Evolutionary conservation across 768 basidiomycete genomes (phyloP).

Genomic region (Tricholoma terreum): DNA sequence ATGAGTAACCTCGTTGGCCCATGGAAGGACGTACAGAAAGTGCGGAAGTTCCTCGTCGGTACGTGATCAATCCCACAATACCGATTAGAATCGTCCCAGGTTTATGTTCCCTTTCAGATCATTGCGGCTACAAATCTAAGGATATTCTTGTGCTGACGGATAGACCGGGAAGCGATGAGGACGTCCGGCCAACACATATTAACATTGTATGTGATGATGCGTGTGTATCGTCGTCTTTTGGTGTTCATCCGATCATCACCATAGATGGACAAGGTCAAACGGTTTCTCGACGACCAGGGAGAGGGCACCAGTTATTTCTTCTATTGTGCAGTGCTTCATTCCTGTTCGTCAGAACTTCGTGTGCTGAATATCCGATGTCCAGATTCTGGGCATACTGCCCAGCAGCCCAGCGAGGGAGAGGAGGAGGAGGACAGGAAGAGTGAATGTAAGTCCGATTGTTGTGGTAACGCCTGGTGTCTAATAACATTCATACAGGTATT

Average conservation of each 20-base stretch:
- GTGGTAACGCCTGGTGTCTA: background rate
- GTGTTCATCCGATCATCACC: background rate
- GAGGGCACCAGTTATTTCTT: background rate
- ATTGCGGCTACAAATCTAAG: background rate
- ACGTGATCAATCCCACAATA: background rate
- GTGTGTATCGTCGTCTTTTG: background rate
- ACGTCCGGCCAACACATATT: background rate
- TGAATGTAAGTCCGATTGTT: background rate
- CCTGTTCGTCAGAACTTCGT: no score
- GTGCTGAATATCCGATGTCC: background rate
- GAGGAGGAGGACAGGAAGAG: background rate
- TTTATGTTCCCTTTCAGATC: background rate
- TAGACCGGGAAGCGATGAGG: background rate
- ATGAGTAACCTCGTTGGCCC: background rate
- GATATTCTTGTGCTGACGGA: background rate
- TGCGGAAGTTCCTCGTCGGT: background rate
- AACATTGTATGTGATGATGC: background rate
- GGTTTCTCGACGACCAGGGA: background rate
- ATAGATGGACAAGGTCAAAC: background rate
- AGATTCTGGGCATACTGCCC: constrained; percentile 1
- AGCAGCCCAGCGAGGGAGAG: background rate
- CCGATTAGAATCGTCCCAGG: background rate
- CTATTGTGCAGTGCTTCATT: background rate
- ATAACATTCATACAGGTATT: background rate
- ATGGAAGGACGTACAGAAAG: background rate